Base-by-base conservation (phyloP, 2,329 filamentous ascomycete species). In the Colletotrichum navitas region DNA sequence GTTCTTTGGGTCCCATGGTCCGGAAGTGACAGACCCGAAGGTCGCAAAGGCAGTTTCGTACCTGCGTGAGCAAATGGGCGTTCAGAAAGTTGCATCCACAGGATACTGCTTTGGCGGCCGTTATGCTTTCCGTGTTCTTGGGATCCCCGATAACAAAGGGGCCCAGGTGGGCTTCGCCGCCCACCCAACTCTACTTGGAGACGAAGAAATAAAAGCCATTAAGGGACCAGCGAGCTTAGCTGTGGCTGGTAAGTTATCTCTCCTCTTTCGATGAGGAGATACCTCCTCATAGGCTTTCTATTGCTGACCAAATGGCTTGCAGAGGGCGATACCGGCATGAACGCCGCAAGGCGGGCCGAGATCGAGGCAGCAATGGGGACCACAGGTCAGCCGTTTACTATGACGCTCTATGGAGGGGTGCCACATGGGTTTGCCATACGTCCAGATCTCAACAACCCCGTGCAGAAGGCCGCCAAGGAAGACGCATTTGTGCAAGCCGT, bases 401-500 rank as follows among this genome's bases (percentile, higher is more conserved):
- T 67, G 51, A 26, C 45, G 11, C 81, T 95, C 45, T 95, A 91
- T 82, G 88, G 89, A 14, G 89, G 88, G 45, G 90, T 92, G 6
- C 79, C 83, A 72, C 93, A 95, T 77, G 93, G 93, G 0, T 96
- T 95, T 76, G 91, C 90, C 18, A 90, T 93, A 8, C 87, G 92
- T 36, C 88, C 85, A 2, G 90, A 95, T 75, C 68, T 86, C 34
- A 81, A 81, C 2, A 81, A 85, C 66, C 82, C 82, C 24, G 74
- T 77, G 62, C 82, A 88, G 77, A 89, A 87, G 80, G 95, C 90
- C 78, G 92, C 90, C 36, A 95, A 95, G 85, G 92, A 95, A 82
- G 87, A 90, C 79, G 93, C 93, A 0, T 95, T 95, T 79, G 81
- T 87, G 72, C 93, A 95, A 85, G 92, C 93, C 32, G 86, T 94